Evolutionary conservation across 2,329 filamentous ascomycete genomes (phyloP).

Genomic region (Dryadomyces sulphureus): DNA sequence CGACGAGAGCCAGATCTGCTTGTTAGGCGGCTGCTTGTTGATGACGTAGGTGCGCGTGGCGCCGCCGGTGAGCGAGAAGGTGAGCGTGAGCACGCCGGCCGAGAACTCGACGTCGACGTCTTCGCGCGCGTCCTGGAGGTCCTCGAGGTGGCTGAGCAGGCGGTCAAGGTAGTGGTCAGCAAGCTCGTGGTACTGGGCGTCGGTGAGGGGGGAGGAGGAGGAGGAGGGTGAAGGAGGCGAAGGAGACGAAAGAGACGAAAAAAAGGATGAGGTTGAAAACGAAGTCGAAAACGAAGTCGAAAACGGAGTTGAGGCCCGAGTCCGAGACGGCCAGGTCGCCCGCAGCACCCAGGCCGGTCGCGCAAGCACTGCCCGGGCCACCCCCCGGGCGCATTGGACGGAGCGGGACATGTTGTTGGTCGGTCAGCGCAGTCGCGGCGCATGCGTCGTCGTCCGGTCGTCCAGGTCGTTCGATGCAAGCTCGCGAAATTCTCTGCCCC

Average conservation of each 20-base stretch:
- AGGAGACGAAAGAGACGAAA: background rate
- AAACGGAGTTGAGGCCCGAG: no score
- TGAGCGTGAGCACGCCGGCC: slow-evolving; percentile 11
- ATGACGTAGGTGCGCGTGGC: slow-evolving; percentile 72
- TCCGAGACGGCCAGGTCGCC: no score
- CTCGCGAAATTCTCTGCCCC: no score
- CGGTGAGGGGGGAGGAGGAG: slow-evolving; percentile 30
- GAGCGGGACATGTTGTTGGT: no score
- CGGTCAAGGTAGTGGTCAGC: slow-evolving; percentile 59
- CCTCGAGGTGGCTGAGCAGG: slow-evolving; percentile 49
- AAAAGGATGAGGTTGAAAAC: no score
- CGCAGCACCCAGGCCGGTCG: no score
- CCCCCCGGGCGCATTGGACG: no score
- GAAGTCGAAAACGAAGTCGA: no score
- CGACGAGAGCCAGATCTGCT: slow-evolving; percentile 92
- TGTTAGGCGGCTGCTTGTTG: slow-evolving; percentile 98
- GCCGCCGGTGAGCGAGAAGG: background rate
- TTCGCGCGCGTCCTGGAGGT: slow-evolving; percentile 54
- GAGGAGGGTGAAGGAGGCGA: background rate
- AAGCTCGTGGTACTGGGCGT: slow-evolving; percentile 60
- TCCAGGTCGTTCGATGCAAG: no score
- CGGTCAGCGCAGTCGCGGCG: no score
- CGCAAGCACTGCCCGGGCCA: no score
- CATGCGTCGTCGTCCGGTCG: no score
- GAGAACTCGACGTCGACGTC: slow-evolving; percentile 82